Conservation (phyloP, 441 rosid genomes). For the Melastoma candidum region DNA sequence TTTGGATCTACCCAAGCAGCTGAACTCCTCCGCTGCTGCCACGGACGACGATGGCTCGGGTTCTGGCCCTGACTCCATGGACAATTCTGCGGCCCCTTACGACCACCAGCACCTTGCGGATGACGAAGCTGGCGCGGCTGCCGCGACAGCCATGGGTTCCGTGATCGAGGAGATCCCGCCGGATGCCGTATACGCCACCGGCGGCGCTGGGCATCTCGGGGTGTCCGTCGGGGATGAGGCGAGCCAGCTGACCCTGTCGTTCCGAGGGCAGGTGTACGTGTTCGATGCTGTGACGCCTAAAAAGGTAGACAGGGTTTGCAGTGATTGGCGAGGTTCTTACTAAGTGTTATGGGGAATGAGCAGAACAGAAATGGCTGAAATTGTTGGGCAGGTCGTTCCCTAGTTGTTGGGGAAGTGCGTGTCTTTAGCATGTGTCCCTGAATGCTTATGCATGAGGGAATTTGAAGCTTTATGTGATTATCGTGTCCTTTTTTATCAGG, state of each 20-base stretch:
- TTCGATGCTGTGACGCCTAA: constrained; percentile 8
- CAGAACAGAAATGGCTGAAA: too few relatives aligned
- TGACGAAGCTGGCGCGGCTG: background rate
- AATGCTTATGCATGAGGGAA: too few relatives aligned
- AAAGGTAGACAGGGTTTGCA: background rate
- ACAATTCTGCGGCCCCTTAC: too few relatives aligned
- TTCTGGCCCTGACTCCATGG: too few relatives aligned
- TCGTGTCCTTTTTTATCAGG: background rate
- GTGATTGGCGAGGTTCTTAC: background rate
- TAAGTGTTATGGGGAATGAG: background rate
- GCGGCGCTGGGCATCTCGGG: background rate
- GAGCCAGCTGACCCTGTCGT: constrained; percentile 10
- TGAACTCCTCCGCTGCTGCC: too few relatives aligned
- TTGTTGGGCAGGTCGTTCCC: too few relatives aligned
- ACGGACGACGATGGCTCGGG: too few relatives aligned
- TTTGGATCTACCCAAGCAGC: too few relatives aligned
- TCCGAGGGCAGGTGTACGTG: constrained; percentile 11
- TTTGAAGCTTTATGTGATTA: too few relatives aligned
- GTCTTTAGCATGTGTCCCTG: too few relatives aligned
- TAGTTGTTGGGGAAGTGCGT: too few relatives aligned
- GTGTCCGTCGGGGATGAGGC: constrained; percentile 5
- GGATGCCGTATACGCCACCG: constrained; percentile 8
- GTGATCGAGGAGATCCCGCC: constrained; percentile 11
- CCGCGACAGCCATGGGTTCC: constrained; percentile 5
- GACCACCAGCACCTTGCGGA: too few relatives aligned